Evolutionary conservation across 768 basidiomycete genomes (phyloP), one percentile per base, ranked within the genome.

Genomic region (Podaxis sp.): DNA sequence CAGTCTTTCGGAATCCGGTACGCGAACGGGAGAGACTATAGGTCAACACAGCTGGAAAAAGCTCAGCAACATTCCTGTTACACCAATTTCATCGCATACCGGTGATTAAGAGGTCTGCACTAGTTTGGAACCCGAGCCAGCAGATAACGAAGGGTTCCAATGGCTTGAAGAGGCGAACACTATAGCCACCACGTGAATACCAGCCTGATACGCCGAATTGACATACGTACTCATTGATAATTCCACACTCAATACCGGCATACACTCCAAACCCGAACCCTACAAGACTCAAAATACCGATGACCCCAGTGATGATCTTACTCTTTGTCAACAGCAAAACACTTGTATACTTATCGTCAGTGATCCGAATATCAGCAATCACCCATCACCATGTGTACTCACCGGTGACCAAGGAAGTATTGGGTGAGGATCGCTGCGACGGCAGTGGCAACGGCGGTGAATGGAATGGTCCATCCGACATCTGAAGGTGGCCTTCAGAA

Each of bases 371-470:
- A 28, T 5, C 15, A 46, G 15, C 28, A 39, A 39, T 19, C 15
- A 26, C 2, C 3, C 8, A 17, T 11, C 49, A 19, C 13, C 49
- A 51, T 51, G 24, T 51, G 13, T 28, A 30, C 61, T 65, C 4
- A 67, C 81, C 82, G 76, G 64, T 78, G 73, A 1, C 72, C 75
- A 12, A 84, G 73, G 69, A 80, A 83, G 39, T 74, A 64, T 59
- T 85, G 84, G 0, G 82, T 82, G 24, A 81, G 70, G 39, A 83
- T 63, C 0, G 82, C 82, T 24, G 80, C 77, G 8, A 81, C 68
- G 2, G 79, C 72, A 13, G 78, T 82, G 1, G 75, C 78, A 33
- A 78, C 70, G 17, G 82, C 79, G 0, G 82, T 83, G 57, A 82
- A 79, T 2, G 78, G 77, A 49, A 81, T 79, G 6, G 79, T 78